phyloP scores from a whole-genome alignment of 2,329 filamentous ascomycete species.

The Xylaria multiplex region DNA sequence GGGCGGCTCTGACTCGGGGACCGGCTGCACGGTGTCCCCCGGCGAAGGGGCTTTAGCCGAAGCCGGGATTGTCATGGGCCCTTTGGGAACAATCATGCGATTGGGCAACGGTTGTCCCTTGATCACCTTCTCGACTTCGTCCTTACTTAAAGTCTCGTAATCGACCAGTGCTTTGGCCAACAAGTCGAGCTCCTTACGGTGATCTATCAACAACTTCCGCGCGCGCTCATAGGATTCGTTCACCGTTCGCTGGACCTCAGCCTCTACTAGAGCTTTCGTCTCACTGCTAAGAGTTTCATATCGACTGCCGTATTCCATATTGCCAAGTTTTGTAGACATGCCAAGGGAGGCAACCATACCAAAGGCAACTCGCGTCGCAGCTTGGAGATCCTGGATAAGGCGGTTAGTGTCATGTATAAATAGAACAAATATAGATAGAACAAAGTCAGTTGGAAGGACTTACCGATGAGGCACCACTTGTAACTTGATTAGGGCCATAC shows the following conservation, averaged over 20 bases:
- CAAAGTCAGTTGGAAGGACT: slow-evolving; percentile 48
- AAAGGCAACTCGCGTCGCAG: slow-evolving; percentile 84
- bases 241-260: slow-evolving; percentile 85
- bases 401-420: slow-evolving; percentile 44
- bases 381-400: slow-evolving; percentile 75
- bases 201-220: slow-evolving; percentile 73
- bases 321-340: slow-evolving; percentile 88
- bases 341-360: slow-evolving; percentile 88
- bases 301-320: slow-evolving; percentile 85
- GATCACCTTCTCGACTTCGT: slow-evolving; percentile 91
- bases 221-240: slow-evolving; percentile 84
- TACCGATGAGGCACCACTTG: slow-evolving; percentile 84
- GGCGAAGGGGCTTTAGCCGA: slow-evolving; percentile 42
- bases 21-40: slow-evolving; percentile 35
- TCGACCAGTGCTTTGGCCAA: slow-evolving; percentile 90
- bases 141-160: slow-evolving; percentile 90
- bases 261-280: slow-evolving; percentile 87
- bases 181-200: slow-evolving; percentile 85
- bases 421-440: slow-evolving; percentile 2
- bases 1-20: slow-evolving; percentile 40
- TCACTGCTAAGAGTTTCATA: slow-evolving; percentile 85
- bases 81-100: slow-evolving; percentile 69
- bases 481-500: slow-evolving; percentile 90
- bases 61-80: slow-evolving; percentile 75
- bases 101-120: slow-evolving; percentile 82